Base-by-base conservation (phyloP, 139 green algal genomes). In the Tetradesmus lagerheimii region DNA sequence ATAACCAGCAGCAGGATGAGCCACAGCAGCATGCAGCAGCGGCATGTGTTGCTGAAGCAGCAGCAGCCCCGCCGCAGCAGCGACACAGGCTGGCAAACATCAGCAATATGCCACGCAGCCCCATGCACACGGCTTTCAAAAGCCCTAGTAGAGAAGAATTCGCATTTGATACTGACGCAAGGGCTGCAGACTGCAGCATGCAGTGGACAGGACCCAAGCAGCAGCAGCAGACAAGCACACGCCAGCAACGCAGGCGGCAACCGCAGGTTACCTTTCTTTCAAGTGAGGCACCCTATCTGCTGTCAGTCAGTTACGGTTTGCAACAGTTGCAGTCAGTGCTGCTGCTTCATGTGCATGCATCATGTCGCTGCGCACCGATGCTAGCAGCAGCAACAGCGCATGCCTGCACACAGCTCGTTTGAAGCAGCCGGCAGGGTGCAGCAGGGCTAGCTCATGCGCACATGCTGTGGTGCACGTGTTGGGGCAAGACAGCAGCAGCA, bases 41-140 rank as follows among this genome's bases (percentile, higher is more conserved):
- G 47, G 29, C 45, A 86, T 50, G n/a, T n/a, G 27, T 37, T 37
- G n/a, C 67, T 41, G n/a, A 78, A 38, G 67, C n/a, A 39, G 67
- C 67, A 78, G 76, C 37, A 47, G 76, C 76, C 4, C 20, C 37
- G 25, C 76, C 76, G 53, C 38, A 66, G 80, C 80, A 86, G 43
- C 38, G 85, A 34, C 85, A 89, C 34, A 39, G 85, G 85, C 71
- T 89, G 18, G 71, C 85, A 29, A 89, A 89, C 85, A 89, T 89
- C 71, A 89, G 85, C 74, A 89, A 89, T 38, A 8, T 89, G 45
- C 85, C 71, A 8, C 43, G 50, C 37, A 77, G n/a, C 38, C 38
- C 77, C 77, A 31, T 39, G 35, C 38, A 83, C 38, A 34, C 35
- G 5, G 77, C 57, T 4, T 71, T n/a, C 23, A n/a, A 71, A n/a